These are phyloP conservation scores for Pyrenophora graminea DNA, from an alignment of 2,329 filamentous ascomycete genomes.

Conservation along the genomic window DNA sequence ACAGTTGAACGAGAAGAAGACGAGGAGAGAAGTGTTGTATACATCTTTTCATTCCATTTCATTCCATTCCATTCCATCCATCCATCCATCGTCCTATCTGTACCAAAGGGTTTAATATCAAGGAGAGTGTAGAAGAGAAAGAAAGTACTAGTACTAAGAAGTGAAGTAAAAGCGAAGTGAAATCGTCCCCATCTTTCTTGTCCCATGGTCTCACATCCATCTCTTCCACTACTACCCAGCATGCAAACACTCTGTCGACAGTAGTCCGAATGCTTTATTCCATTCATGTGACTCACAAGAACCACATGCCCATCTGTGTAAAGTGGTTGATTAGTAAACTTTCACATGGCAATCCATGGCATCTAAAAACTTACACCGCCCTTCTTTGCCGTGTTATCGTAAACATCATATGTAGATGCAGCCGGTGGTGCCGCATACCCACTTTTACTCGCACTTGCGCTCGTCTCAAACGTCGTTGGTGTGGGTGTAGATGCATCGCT, in stretches of 20 bases:
- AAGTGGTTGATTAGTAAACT: neutral
- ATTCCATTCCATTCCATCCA: neutral
- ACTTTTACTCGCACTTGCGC: conserved; percentile 11
- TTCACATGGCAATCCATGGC: neutral
- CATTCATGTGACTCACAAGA: conserved; percentile 2
- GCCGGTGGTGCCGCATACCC: conserved; percentile 3
- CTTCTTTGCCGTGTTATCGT: neutral
- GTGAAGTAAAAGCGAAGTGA: no score
- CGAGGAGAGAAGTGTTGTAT: no score
- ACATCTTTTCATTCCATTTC: no score
- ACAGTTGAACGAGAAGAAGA: neutral
- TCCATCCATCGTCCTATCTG: neutral
- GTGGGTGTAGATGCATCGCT: neutral
- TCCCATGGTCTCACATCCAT: no score
- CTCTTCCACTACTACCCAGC: no score
- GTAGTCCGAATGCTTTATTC: no score
- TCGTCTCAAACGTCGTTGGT: conserved; percentile 15
- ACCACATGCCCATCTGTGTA: conserved; percentile 18
- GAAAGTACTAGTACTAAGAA: neutral
- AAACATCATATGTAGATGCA: neutral
- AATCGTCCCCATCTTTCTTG: no score
- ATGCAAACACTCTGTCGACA: no score
- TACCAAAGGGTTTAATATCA: neutral
- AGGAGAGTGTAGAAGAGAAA: conserved; percentile 6
- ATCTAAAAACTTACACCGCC: conserved; percentile 6